Conservation (phyloP, 78 protist genomes). For the Dictyostelium citrinum region DNA sequence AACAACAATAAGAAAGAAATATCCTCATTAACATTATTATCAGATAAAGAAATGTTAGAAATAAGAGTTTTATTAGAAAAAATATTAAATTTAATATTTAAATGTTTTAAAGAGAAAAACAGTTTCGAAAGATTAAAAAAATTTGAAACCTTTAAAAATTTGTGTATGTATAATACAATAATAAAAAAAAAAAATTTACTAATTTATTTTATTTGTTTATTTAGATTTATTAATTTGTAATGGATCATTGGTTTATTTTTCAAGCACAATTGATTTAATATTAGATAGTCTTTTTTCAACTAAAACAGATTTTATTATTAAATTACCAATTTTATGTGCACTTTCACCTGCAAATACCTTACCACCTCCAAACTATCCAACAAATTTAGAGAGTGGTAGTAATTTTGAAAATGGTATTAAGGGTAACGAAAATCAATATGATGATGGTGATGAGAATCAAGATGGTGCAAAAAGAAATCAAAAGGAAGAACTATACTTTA, state of each 20-base stretch:
- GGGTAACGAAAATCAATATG: neutral
- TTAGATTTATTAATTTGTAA: conserved; percentile 19
- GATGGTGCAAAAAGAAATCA: neutral
- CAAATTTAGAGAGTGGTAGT: neutral
- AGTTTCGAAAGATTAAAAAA: neutral
- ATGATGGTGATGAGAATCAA: neutral
- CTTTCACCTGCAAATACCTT: neutral
- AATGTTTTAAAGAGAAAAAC: neutral
- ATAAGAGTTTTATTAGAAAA: conserved; percentile 36
- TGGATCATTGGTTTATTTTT: neutral
- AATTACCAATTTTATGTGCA: neutral
- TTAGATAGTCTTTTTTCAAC: conserved; percentile 5
- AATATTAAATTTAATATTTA: neutral
- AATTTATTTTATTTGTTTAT: neutral
- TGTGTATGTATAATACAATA: conserved; percentile 11
- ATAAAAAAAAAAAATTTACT: neutral
- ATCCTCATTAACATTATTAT: neutral
- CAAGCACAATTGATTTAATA: neutral
- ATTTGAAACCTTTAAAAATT: conserved; percentile 1
- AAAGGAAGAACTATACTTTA: neutral
- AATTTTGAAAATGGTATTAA: neutral
- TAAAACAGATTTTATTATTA: conserved; percentile 7
- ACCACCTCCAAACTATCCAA: neutral
- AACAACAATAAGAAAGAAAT: neutral
- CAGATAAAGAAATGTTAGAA: conserved; percentile 21